phyloP scores from a whole-genome alignment of 306 rosid genomes.

The Quercus agrifolia region DNA sequence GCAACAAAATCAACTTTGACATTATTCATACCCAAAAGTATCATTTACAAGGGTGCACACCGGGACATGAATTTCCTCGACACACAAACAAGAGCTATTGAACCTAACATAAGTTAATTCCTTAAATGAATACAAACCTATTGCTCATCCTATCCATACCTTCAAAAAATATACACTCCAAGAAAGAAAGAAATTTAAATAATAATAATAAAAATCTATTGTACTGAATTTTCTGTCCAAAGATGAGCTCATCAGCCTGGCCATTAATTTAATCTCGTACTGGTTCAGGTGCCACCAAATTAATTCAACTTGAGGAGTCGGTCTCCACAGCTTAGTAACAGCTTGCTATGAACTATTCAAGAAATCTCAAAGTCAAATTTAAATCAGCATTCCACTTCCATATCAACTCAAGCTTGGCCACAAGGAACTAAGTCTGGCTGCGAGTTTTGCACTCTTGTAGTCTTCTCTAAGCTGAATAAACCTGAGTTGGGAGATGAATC shows the following conservation, averaged over 20 bases:
- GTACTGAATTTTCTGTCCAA: not conserved
- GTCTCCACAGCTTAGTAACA: slow-evolving; percentile 17
- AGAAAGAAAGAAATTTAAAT: not conserved
- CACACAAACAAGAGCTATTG: slow-evolving; percentile 13
- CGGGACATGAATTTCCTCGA: slow-evolving; percentile 12
- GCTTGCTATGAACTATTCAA: slow-evolving; percentile 4
- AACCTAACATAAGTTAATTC: slow-evolving; percentile 17
- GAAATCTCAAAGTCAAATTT: slow-evolving; percentile 2
- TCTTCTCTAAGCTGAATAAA: slow-evolving; percentile 95
- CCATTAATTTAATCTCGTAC: not conserved
- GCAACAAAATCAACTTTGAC: slow-evolving; percentile 15
- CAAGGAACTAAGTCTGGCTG: slow-evolving; percentile 77
- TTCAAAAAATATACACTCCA: slow-evolving; percentile 35
- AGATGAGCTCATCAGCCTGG: not conserved
- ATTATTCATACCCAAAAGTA: slow-evolving; percentile 10
- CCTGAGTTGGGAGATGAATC: slow-evolving; percentile 40
- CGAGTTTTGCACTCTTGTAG: slow-evolving; percentile 95
- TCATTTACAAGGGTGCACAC: slow-evolving; percentile 33
- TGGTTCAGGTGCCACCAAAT: slow-evolving; percentile 20
- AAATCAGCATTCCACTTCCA: slow-evolving; percentile 15
- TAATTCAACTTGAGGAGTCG: slow-evolving; percentile 21
- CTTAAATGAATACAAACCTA: slow-evolving; percentile 17
- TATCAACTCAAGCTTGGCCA: slow-evolving; percentile 60
- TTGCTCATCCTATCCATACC: slow-evolving; percentile 25
- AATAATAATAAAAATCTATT: not conserved